Conservation (phyloP, 2,329 filamentous ascomycete species). For the Gaeumannomyces tritici region DNA sequence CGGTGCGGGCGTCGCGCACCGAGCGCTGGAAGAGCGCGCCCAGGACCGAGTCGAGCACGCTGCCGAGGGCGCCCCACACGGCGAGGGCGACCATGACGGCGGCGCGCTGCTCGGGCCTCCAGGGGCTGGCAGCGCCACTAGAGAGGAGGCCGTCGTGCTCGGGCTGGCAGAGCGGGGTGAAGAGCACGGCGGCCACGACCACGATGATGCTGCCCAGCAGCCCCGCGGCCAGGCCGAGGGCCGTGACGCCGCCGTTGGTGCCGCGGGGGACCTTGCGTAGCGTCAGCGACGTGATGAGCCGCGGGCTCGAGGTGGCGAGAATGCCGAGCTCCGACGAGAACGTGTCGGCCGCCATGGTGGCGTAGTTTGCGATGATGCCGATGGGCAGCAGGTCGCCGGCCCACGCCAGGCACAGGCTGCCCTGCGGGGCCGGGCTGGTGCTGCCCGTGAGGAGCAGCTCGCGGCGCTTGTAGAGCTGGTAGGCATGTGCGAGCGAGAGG, state of each 20-base stretch:
- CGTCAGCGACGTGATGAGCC: conserved; percentile 73
- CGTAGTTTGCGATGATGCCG: conserved; percentile 74
- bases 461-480: conserved; percentile 43
- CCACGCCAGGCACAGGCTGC: conserved; percentile 48
- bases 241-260: conserved; percentile 87
- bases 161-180: conserved; percentile 58
- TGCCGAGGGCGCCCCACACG: conserved; percentile 67
- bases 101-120: conserved; percentile 35
- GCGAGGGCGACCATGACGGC: conserved; percentile 49
- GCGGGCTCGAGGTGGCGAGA: conserved; percentile 62
- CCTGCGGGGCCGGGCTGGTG: conserved; percentile 16
- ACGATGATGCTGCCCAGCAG: conserved; percentile 65
- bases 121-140: conserved; percentile 23
- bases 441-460: conserved; percentile 25
- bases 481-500: conserved; percentile 47
- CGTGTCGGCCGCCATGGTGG: conserved; percentile 84
- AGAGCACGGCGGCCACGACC: conserved; percentile 50
- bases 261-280: conserved; percentile 76
- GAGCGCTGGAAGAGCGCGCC: conserved; percentile 79
- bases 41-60: conserved; percentile 76
- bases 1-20: conserved; percentile 72
- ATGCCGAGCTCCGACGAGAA: conserved; percentile 95
- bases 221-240: conserved; percentile 64
- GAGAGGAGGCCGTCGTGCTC: conserved; percentile 15
- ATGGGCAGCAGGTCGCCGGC: conserved; percentile 52